These are phyloP conservation scores for Solanum commersonii DNA, from an alignment of 257 asterid genomes.

Conservation along the genomic window DNA sequence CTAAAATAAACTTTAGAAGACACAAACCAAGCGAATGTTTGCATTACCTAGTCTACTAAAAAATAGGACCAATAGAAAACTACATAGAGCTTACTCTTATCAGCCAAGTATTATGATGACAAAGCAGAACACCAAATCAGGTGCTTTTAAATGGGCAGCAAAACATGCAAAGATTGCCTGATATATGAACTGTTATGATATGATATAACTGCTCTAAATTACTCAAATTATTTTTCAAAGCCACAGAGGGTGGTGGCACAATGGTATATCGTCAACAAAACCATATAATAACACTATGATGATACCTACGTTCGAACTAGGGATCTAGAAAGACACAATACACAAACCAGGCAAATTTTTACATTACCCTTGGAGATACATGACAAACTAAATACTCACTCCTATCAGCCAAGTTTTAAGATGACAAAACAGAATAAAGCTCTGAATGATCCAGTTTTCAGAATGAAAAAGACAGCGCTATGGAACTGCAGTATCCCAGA, in stretches of 20 bases:
- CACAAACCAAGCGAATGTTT: neutral
- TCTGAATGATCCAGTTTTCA: neutral
- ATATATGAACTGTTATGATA: neutral
- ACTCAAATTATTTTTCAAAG: neutral
- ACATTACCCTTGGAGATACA: neutral
- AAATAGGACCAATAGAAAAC: neutral
- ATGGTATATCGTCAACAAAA: neutral
- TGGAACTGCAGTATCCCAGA: neutral
- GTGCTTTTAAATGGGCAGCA: neutral
- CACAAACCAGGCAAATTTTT: neutral
- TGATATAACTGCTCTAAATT: neutral
- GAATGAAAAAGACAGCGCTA: neutral
- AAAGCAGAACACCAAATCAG: neutral
- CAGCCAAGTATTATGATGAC: neutral
- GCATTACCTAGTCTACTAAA: neutral
- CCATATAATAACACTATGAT: neutral
- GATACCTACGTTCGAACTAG: neutral
- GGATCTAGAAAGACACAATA: no score
- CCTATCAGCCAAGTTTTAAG: neutral
- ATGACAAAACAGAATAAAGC: neutral
- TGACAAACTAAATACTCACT: neutral
- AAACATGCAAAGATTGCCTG: neutral
- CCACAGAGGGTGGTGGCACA: neutral
- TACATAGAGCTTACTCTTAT: neutral
- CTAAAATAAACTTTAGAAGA: neutral